Evolutionary conservation across 768 basidiomycete species (phyloP).

Genomic region (Suillus occidentalis): DNA sequence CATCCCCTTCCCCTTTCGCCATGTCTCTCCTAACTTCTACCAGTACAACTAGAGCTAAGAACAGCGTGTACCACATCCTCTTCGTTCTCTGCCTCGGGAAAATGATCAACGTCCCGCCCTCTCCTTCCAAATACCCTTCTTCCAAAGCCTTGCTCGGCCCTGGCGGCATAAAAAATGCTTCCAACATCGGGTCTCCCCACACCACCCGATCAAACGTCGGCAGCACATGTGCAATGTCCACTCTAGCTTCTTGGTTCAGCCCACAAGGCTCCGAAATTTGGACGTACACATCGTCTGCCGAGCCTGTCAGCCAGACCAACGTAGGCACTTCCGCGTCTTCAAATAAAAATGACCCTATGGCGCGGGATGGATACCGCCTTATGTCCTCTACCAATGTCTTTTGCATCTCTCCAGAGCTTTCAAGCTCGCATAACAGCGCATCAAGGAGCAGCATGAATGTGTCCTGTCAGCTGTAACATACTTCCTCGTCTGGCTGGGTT

Average conservation of each 20-base stretch:
- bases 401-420: slow-evolving; percentile 19
- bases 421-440: slow-evolving; percentile 43
- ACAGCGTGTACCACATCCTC: slow-evolving; percentile 73
- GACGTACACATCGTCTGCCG: slow-evolving; percentile 58
- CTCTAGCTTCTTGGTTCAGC: slow-evolving; percentile 16
- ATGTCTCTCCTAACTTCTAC: slow-evolving; percentile 37
- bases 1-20: slow-evolving; percentile 21
- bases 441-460: slow-evolving; percentile 65
- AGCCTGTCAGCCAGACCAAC: slow-evolving; percentile 62
- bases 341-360: slow-evolving; percentile 74
- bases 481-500: slow-evolving; percentile 25
- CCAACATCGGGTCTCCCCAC: slow-evolving; percentile 78
- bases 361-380: slow-evolving; percentile 56
- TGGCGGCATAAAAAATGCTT: slow-evolving; percentile 56
- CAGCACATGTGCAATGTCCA: slow-evolving; percentile 33
- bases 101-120: slow-evolving; percentile 49
- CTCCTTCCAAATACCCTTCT: slow-evolving; percentile 54
- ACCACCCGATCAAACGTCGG: slow-evolving; percentile 53
- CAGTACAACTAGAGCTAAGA: slow-evolving; percentile 54
- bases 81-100: slow-evolving; percentile 75
- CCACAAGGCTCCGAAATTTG: slow-evolving; percentile 29
- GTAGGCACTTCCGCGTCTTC: slow-evolving; percentile 75
- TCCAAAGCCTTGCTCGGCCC: slow-evolving; percentile 49
- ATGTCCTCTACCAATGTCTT: slow-evolving; percentile 43
- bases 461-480: slow-evolving; percentile 71